phyloP scores from a whole-genome alignment of 1,139 yeast genomes.

The Nakaseomyces delphensis region DNA sequence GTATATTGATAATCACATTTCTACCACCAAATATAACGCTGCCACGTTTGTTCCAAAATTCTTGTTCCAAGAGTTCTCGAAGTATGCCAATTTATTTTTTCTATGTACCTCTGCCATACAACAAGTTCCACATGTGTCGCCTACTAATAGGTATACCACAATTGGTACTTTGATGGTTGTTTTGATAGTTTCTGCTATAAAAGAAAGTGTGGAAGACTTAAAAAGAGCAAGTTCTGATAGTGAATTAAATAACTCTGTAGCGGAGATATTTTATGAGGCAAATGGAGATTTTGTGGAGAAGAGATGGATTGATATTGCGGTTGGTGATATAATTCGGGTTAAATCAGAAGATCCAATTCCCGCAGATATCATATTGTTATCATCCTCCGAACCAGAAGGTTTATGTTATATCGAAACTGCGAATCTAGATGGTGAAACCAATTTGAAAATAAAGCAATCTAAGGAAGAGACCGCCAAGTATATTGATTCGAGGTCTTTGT shows the following conservation, averaged over 20 bases:
- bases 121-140: slow-evolving; percentile 94
- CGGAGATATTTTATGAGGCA: slow-evolving; percentile 55
- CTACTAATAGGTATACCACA: slow-evolving; percentile 93
- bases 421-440: slow-evolving; percentile 95
- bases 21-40: slow-evolving; percentile 92
- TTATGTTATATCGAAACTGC: slow-evolving; percentile 96
- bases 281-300: slow-evolving; percentile 54
- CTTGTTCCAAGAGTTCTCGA: slow-evolving; percentile 90
- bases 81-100: slow-evolving; percentile 92
- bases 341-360: slow-evolving; percentile 88
- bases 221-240: slow-evolving; percentile 84
- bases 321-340: slow-evolving; percentile 85
- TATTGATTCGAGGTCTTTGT: slow-evolving; percentile 59
- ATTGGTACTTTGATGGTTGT: slow-evolving; percentile 84
- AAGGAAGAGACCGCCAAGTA: slow-evolving; percentile 65
- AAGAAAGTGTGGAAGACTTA: slow-evolving; percentile 83
- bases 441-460: slow-evolving; percentile 88
- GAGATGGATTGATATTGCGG: slow-evolving; percentile 82
- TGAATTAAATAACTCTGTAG: slow-evolving; percentile 74
- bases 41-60: slow-evolving; percentile 94
- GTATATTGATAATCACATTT: slow-evolving; percentile 75
- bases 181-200: slow-evolving; percentile 79
- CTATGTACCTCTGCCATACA: slow-evolving; percentile 88
- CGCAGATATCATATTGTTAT: slow-evolving; percentile 75
- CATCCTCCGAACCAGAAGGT: slow-evolving; percentile 97